phyloP scores from a whole-genome alignment of 495 filamentous ascomycete genomes.

The Xylaria scruposa region DNA sequence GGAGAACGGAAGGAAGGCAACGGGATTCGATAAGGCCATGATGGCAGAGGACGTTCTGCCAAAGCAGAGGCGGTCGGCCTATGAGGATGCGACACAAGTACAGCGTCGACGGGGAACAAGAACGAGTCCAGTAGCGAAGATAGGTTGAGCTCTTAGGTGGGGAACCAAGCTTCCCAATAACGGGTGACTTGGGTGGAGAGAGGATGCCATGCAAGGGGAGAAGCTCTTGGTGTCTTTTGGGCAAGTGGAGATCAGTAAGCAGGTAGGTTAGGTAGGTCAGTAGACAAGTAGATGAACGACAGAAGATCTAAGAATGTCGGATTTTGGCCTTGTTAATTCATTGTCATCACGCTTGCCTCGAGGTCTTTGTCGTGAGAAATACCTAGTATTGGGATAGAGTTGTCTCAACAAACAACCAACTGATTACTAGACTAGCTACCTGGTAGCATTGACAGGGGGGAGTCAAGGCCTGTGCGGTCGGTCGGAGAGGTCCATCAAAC shows the following conservation, averaged over 20 bases:
- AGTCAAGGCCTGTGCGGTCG: background rate
- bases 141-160: slow-evolving; percentile 9
- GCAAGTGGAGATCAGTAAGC: background rate
- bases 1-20: slow-evolving; percentile 63
- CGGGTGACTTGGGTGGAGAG: background rate
- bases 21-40: slow-evolving; percentile 52
- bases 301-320: background rate
- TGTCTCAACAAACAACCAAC: background rate
- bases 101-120: background rate
- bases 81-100: slow-evolving; percentile 25
- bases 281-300: no score
- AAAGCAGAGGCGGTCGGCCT: slow-evolving; percentile 26
- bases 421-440: background rate
- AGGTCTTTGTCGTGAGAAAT: background rate
- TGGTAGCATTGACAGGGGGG: no score
- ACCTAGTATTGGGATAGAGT: no score
- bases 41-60: slow-evolving; percentile 27
- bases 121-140: background rate
- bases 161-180: slow-evolving; percentile 11
- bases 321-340: background rate
- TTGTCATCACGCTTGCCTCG: background rate
- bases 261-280: background rate
- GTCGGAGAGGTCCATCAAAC: background rate
- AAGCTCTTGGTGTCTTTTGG: background rate
- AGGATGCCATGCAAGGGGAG: background rate